Percentiles rank a stretch among this genome's conserved stretches.
phyloP scores from a whole-genome alignment of 768 basidiomycete genomes.

The Russula dissimulans region DNA sequence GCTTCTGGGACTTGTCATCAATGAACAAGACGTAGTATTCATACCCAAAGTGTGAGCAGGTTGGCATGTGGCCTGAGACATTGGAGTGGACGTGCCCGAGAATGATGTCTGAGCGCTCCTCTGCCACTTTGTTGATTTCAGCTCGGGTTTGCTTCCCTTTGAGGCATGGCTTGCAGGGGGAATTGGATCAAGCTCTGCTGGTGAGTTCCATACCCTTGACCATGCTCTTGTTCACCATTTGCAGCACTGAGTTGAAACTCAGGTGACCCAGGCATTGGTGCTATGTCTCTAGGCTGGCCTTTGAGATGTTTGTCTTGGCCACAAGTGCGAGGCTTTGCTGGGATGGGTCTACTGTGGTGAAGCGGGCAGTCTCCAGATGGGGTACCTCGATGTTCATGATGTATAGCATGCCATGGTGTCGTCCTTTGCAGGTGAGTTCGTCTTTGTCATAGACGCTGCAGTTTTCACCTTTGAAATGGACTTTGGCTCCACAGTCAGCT shows the following conservation, averaged over 20 bases:
- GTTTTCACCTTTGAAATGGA: too few relatives aligned
- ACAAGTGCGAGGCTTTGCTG: too few relatives aligned
- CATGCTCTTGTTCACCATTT: neutral
- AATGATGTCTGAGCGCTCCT: too few relatives aligned
- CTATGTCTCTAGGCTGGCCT: neutral
- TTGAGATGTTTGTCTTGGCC: too few relatives aligned
- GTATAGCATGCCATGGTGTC: too few relatives aligned
- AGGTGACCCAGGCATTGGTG: neutral
- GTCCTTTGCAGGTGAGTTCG: too few relatives aligned
- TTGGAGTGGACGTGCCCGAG: slow-evolving; percentile 17
- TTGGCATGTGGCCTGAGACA: slow-evolving; percentile 22
- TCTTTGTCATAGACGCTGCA: too few relatives aligned
- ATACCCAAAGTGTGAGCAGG: neutral
- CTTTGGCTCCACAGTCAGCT: too few relatives aligned
- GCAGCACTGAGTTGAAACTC: neutral
- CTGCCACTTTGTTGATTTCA: neutral
- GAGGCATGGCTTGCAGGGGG: slow-evolving; percentile 19
- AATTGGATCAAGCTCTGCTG: neutral
- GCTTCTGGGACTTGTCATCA: slow-evolving; percentile 18
- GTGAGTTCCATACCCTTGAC: slow-evolving; percentile 11
- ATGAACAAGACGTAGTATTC: slow-evolving; percentile 21
- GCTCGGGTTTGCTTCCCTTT: slow-evolving; percentile 22
- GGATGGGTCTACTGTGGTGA: too few relatives aligned
- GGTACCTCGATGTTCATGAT: too few relatives aligned
- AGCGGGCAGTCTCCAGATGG: too few relatives aligned